Evolutionary conservation across 345 rosid species (phyloP).

Genomic region (Angophora floribunda): DNA sequence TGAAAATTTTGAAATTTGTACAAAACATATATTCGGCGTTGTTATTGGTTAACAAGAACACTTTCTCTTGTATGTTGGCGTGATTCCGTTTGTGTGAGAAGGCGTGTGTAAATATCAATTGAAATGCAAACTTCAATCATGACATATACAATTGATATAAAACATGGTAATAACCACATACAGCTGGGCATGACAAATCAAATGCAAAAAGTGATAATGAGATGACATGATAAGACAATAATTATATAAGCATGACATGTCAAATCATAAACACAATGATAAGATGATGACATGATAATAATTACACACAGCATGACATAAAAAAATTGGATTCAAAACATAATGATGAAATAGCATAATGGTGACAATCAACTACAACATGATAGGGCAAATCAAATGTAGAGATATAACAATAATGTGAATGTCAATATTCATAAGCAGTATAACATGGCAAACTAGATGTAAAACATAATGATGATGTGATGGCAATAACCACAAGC

Average conservation of each 20-base stretch:
- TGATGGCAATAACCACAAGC: background rate
- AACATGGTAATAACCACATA: rapidly evolving
- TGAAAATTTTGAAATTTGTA: background rate
- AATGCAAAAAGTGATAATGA: background rate
- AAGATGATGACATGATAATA: background rate
- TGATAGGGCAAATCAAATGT: background rate
- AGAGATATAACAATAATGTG: rapidly evolving
- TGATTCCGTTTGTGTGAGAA: background rate
- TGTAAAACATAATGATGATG: background rate
- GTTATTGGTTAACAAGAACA: background rate
- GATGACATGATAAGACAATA: rapidly evolving
- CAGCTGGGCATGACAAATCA: background rate
- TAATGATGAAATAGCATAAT: background rate
- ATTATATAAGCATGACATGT: no score
- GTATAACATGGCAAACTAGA: background rate
- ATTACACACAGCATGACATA: background rate
- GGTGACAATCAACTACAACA: rapidly evolving
- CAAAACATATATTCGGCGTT: background rate
- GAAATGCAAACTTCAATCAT: background rate
- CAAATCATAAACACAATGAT: no score
- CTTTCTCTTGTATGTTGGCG: background rate
- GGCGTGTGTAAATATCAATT: background rate
- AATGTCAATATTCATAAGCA: no score
- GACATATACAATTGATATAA: background rate
- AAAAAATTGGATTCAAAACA: no score